Base-by-base conservation (phyloP, 768 basidiomycete species). In the Rhizopogon vesiculosus region DNA sequence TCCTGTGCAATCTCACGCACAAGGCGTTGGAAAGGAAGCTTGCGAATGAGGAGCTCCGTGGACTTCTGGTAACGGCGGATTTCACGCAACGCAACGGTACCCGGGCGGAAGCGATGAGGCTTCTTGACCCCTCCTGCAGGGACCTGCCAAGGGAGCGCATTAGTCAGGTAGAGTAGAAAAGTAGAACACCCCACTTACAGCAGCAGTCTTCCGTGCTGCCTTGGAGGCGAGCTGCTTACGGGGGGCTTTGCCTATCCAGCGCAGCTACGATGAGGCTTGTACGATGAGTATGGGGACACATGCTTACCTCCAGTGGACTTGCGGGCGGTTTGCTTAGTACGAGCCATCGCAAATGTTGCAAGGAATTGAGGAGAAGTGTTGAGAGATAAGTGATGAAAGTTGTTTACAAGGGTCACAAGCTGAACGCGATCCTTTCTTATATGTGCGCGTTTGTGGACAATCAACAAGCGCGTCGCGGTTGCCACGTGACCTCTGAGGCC, bases 1-100 rank as follows among this genome's bases (percentile, higher is more conserved):
- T 90, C 87, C 73, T 89, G 87, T 48, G 86, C 86, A 62, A 89
- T 90, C 69, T 89, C 87, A 72, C 86, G 84, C 58, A 89, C 86
- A 58, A 89, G 78, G 57, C 86, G 79, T 68, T 87, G 84, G 78
- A 87, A 88, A 62, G 81, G 80, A 22, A 81, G 78, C 69, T 84
- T 85, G 64, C 82, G 78, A 65, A 85, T 84, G 58, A 84, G 76
- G 38, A 85, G 73, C 66, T 85, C 82, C 29, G 83, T 84, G 13
- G 80, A 82, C 68, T 84, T 83, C 62, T 84, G 82, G 69, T 83
- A 81, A 35, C 79, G 77, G 61, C 85, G 74, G 63, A 87, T 88
- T 74, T 89, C 86, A 74, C 86, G 84, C 56, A 89, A 80, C 62
- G 87, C 86, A 70, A 89, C 86, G 48, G 85, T 88, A 70, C 86